Conservation (phyloP, 2,329 filamentous ascomycete species). For the Ophiosphaerella narmari region DNA sequence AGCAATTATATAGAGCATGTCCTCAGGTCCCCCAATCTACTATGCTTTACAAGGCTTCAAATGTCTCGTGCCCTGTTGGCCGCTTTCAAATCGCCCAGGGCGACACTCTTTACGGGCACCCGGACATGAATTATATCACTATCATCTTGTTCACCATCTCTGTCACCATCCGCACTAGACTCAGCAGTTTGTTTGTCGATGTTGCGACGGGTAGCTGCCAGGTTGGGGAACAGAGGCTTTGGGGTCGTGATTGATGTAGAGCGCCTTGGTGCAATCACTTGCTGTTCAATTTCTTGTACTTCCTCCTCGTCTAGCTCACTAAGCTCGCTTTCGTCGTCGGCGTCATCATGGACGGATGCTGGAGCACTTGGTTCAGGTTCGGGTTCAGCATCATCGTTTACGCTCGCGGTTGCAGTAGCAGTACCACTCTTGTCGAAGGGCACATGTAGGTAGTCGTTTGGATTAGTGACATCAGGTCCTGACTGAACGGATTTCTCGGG, state of each 20-base stretch:
- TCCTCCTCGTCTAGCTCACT: conserved; percentile 56
- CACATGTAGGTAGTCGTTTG: conserved; percentile 19
- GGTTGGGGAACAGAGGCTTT: conserved; percentile 34
- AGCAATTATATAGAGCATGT: too few species aligned
- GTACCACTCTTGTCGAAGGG: conserved; percentile 43
- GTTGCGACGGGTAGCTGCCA: conserved; percentile 17
- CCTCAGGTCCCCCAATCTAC: background rate
- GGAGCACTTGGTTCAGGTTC: conserved; percentile 56
- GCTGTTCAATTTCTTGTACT: conserved; percentile 40
- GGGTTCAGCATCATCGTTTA: conserved; percentile 35
- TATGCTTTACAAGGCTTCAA: background rate
- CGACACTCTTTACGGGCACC: background rate
- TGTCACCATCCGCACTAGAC: background rate
- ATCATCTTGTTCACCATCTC: background rate
- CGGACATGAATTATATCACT: conserved; percentile 5
- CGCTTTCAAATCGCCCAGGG: too few species aligned
- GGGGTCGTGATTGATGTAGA: conserved; percentile 19
- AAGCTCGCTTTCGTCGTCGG: conserved; percentile 61
- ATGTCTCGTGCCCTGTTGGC: too few species aligned
- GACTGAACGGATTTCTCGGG: conserved; percentile 21
- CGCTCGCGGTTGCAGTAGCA: conserved; percentile 43
- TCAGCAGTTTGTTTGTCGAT: background rate
- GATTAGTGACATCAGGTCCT: conserved; percentile 2
- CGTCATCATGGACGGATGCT: conserved; percentile 59
- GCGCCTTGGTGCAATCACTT: conserved; percentile 17